Conservation (phyloP, 106 monocot species). For the Phalaenopsis equestris region DNA sequence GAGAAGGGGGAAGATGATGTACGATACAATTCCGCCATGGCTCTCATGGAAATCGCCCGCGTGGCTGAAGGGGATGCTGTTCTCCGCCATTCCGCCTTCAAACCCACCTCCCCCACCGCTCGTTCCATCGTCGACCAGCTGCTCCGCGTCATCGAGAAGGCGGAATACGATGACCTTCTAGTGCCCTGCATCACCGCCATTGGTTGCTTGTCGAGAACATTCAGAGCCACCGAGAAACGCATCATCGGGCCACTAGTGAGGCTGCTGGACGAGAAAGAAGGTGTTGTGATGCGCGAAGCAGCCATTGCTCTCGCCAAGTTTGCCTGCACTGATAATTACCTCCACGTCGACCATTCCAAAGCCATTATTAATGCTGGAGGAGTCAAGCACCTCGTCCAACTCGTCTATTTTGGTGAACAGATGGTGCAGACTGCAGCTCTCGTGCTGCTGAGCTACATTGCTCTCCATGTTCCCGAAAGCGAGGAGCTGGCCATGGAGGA, state of each 20-base stretch:
- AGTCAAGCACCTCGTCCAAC: conserved; percentile 68
- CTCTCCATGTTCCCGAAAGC: conserved; percentile 63
- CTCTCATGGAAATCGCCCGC: conserved; percentile 71
- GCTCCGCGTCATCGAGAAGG: conserved; percentile 60
- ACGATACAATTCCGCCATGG: conserved; percentile 78
- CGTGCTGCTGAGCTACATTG: conserved; percentile 63
- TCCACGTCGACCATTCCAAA: conserved; percentile 64
- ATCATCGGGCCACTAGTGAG: conserved; percentile 73
- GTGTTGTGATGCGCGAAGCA: conserved; percentile 40
- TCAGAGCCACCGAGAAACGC: conserved; percentile 80
- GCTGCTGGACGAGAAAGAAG: conserved; percentile 73
- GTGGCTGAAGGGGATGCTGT: conserved; percentile 73
- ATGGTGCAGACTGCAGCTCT: conserved; percentile 48
- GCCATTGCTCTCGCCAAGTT: conserved; percentile 69
- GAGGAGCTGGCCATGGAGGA: conserved; percentile 70
- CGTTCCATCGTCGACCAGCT: conserved; percentile 81
- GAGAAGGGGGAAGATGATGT: conserved; percentile 79
- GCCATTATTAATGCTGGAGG: conserved; percentile 76
- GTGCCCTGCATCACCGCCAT: conserved; percentile 64
- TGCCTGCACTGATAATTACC: conserved; percentile 75
- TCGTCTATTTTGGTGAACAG: conserved; percentile 74
- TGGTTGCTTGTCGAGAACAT: conserved; percentile 81
- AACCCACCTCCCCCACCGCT: conserved; percentile 83
- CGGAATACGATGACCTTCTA: conserved; percentile 51
- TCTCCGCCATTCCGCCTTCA: conserved; percentile 73